These are phyloP conservation scores for Dendrobium huoshanense DNA, from an alignment of 106 monocot genomes.

Conservation along the genomic window DNA sequence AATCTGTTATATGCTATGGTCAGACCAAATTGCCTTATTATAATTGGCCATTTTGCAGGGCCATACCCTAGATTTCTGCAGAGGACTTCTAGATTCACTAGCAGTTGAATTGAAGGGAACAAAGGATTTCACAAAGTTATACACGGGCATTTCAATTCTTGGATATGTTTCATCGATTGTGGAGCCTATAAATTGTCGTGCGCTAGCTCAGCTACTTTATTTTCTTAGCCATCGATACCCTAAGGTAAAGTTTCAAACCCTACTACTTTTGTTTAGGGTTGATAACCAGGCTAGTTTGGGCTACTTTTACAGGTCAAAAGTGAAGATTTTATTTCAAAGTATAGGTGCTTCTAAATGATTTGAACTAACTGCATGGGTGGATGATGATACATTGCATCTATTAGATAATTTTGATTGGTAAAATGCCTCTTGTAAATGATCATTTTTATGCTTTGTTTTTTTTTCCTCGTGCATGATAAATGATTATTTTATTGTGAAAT, in stretches of 20 bases:
- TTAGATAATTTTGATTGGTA: no score
- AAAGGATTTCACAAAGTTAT: slow-evolving; percentile 88
- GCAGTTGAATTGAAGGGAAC: slow-evolving; percentile 70
- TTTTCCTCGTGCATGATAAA: no score
- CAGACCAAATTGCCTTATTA: background rate
- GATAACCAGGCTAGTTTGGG: no score
- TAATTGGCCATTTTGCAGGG: slow-evolving; percentile 12
- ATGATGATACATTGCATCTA: no score
- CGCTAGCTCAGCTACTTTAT: slow-evolving; percentile 58
- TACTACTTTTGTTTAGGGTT: background rate
- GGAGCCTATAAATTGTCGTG: slow-evolving; percentile 32
- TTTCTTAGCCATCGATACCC: slow-evolving; percentile 87
- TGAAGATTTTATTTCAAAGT: no score
- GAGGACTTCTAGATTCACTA: slow-evolving; percentile 52
- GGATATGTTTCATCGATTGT: slow-evolving; percentile 67
- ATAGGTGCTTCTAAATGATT: no score
- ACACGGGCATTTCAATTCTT: slow-evolving; percentile 77
- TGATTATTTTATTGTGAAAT: no score
- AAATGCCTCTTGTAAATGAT: no score
- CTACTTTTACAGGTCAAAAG: no score
- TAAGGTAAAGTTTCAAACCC: slow-evolving; percentile 40
- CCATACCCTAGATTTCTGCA: slow-evolving; percentile 33
- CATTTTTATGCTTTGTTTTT: no score
- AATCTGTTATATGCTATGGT: background rate
- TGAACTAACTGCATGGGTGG: no score